A percentile compares a stretch with the other conserved stretches of the same genome.
phyloP scores from a whole-genome alignment of 2,329 filamentous ascomycete genomes.

The Mycosphaerella sp. region DNA sequence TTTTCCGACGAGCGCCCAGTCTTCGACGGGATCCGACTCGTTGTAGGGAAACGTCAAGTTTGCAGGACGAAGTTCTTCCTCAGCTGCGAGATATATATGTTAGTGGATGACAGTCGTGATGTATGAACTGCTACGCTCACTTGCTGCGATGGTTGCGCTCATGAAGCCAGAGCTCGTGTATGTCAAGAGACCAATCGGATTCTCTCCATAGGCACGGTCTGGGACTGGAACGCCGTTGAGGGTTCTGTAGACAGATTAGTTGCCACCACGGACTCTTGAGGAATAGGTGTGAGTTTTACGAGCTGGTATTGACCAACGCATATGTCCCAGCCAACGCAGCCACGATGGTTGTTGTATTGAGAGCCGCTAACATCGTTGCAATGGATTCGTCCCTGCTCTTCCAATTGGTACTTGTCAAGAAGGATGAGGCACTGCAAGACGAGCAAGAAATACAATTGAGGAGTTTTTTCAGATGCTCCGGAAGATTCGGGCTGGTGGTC shows the following conservation, averaged over 20 bases:
- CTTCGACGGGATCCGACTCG: constrained; percentile 1
- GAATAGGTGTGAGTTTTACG: background rate
- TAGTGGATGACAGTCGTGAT: background rate
- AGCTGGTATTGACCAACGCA: constrained; percentile 3
- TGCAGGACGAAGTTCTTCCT: constrained; percentile 1
- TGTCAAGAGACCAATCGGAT: constrained; percentile 5
- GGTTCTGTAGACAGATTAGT: background rate
- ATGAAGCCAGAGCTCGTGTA: constrained; percentile 8
- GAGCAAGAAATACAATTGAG: background rate
- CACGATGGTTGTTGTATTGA: background rate
- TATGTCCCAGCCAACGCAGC: constrained; percentile 2
- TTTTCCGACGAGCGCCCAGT: constrained; percentile 5
- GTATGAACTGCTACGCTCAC: background rate
- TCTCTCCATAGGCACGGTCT: constrained; percentile 3
- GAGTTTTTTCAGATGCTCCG: background rate
- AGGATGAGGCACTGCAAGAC: background rate
- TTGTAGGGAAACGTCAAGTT: constrained; percentile 2
- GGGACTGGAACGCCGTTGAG: constrained; percentile 4
- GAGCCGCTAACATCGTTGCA: background rate
- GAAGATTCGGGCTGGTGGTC: background rate
- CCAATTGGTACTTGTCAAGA: background rate
- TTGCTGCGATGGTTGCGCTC: constrained; percentile 3
- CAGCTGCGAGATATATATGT: background rate
- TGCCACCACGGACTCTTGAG: background rate
- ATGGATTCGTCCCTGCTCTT: too few species aligned